These are phyloP conservation scores for Alternaria ventricosa DNA, from an alignment of 2,329 filamentous ascomycete species.

Conservation along the genomic window DNA sequence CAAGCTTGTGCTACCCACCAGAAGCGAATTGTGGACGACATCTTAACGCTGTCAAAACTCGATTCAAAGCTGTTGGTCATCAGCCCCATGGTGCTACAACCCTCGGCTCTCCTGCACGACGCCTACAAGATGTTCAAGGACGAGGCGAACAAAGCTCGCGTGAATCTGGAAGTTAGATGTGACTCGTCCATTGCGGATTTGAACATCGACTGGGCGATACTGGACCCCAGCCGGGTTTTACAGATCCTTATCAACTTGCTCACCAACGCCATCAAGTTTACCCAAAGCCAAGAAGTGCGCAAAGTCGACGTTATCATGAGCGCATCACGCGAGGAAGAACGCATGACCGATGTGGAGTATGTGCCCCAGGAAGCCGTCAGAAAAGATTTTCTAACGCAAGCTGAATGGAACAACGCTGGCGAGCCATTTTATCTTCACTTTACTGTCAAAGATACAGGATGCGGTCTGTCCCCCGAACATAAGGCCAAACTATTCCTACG, in stretches of 20 bases:
- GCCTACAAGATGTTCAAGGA: conserved; percentile 32
- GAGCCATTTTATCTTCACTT: conserved; percentile 17
- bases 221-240: conserved; percentile 23
- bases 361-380: conserved; percentile 6
- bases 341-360: conserved; percentile 5
- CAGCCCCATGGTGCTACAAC: conserved; percentile 23
- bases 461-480: conserved; percentile 13
- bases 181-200: conserved; percentile 17
- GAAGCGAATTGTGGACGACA: conserved; percentile 38
- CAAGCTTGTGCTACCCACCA: conserved; percentile 38
- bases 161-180: conserved; percentile 12
- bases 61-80: conserved; percentile 31
- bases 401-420: conserved; percentile 8
- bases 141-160: conserved; percentile 21
- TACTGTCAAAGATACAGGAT: conserved; percentile 10
- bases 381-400: not conserved
- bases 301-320: conserved; percentile 10
- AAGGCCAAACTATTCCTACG: conserved; percentile 27
- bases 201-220: conserved; percentile 16
- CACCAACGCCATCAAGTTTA: conserved; percentile 45
- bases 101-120: conserved; percentile 20
- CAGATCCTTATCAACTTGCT: conserved; percentile 40
- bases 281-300: conserved; percentile 12
- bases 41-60: conserved; percentile 27
- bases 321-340: conserved; percentile 5